Conservation (phyloP, 1,139 yeast genomes). For the Hansenula lynferdii region DNA sequence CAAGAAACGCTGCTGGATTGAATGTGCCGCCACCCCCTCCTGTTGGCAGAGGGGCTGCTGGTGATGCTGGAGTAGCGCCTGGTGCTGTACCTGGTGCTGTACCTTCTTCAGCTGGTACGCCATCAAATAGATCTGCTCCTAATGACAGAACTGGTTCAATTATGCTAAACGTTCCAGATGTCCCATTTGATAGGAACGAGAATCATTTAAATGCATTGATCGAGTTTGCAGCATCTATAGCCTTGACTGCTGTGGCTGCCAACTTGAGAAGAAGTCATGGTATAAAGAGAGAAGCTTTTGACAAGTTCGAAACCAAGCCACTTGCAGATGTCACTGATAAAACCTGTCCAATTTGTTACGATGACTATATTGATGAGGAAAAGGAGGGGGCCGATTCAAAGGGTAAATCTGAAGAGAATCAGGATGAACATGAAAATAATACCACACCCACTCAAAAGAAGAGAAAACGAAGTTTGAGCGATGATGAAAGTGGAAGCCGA, state of each 20-base stretch:
- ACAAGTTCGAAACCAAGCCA: conserved; percentile 37
- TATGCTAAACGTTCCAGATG: conserved; percentile 60
- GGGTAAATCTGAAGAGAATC: conserved; percentile 10
- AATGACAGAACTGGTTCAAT: conserved; percentile 46
- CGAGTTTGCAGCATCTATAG: conserved; percentile 65
- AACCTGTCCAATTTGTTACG: conserved; percentile 68
- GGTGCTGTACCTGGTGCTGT: too few species aligned
- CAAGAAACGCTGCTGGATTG: too few species aligned
- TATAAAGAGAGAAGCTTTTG: conserved; percentile 47
- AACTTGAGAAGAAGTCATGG: conserved; percentile 40
- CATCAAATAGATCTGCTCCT: too few species aligned
- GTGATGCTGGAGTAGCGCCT: background rate
- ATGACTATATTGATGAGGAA: conserved; percentile 34
- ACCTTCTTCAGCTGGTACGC: too few species aligned
- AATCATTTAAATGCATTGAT: conserved; percentile 42
- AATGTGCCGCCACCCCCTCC: background rate
- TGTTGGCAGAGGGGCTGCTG: background rate
- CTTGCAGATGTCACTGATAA: conserved; percentile 30
- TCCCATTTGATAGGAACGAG: conserved; percentile 33
- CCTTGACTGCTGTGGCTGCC: conserved; percentile 54
- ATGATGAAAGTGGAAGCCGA: background rate
- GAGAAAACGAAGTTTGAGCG: background rate
- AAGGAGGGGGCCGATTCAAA: conserved; percentile 3
- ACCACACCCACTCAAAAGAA: too few species aligned
- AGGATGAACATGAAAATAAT: conserved; percentile 8